These are phyloP conservation scores for Aristolochia californica DNA, from an alignment of 164 flowering plant genomes.

Conservation along the genomic window DNA sequence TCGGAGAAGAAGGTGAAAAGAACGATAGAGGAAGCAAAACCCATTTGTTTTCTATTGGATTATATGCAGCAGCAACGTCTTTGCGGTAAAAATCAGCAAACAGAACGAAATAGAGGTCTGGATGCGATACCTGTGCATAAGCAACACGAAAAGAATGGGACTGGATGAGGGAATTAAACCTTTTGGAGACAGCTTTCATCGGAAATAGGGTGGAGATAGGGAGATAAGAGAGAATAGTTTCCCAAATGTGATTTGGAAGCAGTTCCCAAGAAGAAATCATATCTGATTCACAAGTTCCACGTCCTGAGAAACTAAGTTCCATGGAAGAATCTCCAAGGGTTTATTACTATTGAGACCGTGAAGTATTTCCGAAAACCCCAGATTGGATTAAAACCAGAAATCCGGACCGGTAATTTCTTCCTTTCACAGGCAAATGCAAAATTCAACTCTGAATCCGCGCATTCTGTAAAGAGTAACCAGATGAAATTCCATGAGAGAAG, in stretches of 20 bases:
- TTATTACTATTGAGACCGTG: too few species aligned
- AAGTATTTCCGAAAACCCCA: too few species aligned
- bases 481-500: too few species aligned
- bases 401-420: too few species aligned
- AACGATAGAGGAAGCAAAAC: constrained; percentile 9
- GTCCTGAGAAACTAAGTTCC: background rate
- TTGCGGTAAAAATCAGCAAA: constrained; percentile 8
- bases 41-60: constrained; percentile 11
- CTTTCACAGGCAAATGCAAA: too few species aligned
- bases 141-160: constrained; percentile 5
- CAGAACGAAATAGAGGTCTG: constrained; percentile 10
- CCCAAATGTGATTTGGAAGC: constrained; percentile 11
- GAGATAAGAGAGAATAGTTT: constrained; percentile 9
- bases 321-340: background rate
- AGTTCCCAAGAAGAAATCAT: constrained; percentile 3
- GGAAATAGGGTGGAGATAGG: constrained; percentile 4
- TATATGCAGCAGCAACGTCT: constrained; percentile 9
- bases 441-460: too few species aligned
- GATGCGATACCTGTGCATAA: constrained; percentile 6
- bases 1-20: constrained; percentile 8
- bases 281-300: background rate
- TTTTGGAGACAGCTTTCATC: constrained; percentile 10
- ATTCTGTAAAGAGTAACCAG: too few species aligned
- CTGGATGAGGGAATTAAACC: constrained; percentile 8
- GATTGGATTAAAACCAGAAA: too few species aligned